These are phyloP conservation scores for Termitomyces sp. DNA, from an alignment of 768 basidiomycete species.

Conservation along the genomic window DNA sequence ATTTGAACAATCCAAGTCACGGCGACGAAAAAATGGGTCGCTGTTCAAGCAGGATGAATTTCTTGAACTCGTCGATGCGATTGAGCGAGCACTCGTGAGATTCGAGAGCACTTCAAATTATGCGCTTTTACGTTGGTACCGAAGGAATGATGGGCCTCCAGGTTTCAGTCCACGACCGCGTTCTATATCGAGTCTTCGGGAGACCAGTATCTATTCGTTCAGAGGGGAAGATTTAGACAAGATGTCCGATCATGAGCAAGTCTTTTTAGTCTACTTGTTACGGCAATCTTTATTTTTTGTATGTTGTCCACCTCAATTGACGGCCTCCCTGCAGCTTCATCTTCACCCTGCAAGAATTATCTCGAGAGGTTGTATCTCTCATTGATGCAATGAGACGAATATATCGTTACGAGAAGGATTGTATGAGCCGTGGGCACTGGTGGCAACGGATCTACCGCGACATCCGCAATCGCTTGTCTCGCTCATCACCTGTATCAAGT, in stretches of 20 bases:
- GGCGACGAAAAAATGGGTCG: constrained; percentile 23
- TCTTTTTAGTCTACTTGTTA: constrained; percentile 93
- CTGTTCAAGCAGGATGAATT: constrained; percentile 56
- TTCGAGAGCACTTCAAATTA: constrained; percentile 86
- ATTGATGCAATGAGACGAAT: constrained; percentile 83
- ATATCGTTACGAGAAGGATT: constrained; percentile 59
- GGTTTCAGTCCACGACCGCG: constrained; percentile 12
- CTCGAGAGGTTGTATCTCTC: constrained; percentile 75
- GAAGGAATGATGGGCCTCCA: constrained; percentile 38
- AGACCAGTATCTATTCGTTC: constrained; percentile 9
- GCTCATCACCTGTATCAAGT: neutral
- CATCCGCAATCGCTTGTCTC: constrained; percentile 6
- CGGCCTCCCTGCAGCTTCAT: constrained; percentile 64
- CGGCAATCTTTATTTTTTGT: constrained; percentile 25
- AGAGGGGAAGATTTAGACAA: constrained; percentile 27
- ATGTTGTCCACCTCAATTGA: neutral
- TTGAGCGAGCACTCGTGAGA: constrained; percentile 63
- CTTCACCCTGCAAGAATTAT: constrained; percentile 94
- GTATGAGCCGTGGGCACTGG: constrained; percentile 30
- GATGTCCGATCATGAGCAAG: constrained; percentile 68
- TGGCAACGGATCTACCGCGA: constrained; percentile 32
- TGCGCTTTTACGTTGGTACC: constrained; percentile 75
- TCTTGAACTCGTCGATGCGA: constrained; percentile 54
- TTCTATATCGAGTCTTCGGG: constrained; percentile 18
- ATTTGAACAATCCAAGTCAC: constrained; percentile 47